These are phyloP conservation scores for Vigna mungo DNA, from an alignment of 306 rosid species.

Conservation along the genomic window DNA sequence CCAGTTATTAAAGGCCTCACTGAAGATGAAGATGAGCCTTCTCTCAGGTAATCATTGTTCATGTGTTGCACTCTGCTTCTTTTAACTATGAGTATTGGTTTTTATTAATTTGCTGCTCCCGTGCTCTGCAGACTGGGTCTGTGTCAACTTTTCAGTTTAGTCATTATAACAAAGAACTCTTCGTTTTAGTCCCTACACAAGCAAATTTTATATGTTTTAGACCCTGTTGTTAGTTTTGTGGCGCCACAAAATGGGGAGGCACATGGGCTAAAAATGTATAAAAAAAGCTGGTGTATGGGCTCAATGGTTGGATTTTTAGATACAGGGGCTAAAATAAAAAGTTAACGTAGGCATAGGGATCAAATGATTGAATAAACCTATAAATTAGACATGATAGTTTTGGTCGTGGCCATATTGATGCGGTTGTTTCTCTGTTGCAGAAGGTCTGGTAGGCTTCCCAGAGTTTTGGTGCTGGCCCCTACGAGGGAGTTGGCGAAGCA, in stretches of 20 bases:
- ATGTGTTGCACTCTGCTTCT: background rate
- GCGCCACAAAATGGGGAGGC: background rate
- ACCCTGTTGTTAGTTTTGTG: background rate
- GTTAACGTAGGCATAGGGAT: background rate
- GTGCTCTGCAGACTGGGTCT: too few relatives aligned
- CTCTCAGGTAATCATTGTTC: slow-evolving; percentile 58
- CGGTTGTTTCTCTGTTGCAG: slow-evolving; percentile 51
- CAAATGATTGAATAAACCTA: background rate
- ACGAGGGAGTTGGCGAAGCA: slow-evolving; percentile 97
- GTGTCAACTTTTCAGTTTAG: too few relatives aligned
- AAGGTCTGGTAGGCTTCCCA: slow-evolving; percentile 81
- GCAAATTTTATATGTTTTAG: background rate
- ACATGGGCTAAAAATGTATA: background rate
- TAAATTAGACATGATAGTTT: background rate
- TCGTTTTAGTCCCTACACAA: too few relatives aligned
- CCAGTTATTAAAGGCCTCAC: slow-evolving; percentile 78
- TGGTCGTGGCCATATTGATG: background rate
- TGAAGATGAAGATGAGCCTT: slow-evolving; percentile 58
- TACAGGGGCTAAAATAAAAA: background rate
- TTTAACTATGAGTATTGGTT: background rate
- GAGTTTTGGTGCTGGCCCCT: slow-evolving; percentile 89
- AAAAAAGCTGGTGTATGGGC: background rate
- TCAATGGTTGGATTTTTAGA: background rate
- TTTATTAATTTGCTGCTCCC: too few relatives aligned
- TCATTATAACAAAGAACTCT: too few relatives aligned